Percentiles rank a stretch among this genome's conserved stretches.
phyloP scores from a whole-genome alignment of 2,329 filamentous ascomycete species.

The Penicillium freii region DNA sequence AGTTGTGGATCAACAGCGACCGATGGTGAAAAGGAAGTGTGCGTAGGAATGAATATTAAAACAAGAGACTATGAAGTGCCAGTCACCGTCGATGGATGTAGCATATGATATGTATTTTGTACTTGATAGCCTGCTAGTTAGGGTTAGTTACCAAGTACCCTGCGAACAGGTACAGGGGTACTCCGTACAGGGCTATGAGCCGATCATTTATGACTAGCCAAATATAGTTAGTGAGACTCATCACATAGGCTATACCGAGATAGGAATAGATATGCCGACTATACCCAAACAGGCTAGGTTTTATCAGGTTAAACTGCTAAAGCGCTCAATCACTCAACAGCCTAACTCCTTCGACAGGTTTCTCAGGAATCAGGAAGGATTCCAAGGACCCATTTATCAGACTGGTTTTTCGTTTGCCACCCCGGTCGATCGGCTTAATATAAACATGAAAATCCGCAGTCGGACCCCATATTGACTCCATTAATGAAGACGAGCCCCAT shows the following conservation, averaged over 20 bases:
- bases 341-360: not conserved
- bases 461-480: conserved; percentile 1
- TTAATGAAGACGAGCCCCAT: not conserved
- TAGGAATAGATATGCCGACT: not conserved
- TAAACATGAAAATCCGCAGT: not conserved
- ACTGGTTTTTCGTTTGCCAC: not conserved
- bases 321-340: not conserved
- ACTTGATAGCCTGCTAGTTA: not conserved
- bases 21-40: too few relatives aligned
- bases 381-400: not conserved
- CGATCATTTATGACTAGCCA: not conserved
- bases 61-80: not conserved
- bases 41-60: not conserved
- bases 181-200: not conserved
- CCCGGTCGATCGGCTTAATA: not conserved
- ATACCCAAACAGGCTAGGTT: not conserved
- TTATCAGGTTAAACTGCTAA: not conserved
- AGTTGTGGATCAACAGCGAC: not conserved
- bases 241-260: not conserved
- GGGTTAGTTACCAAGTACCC: not conserved
- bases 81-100: not conserved
- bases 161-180: too few relatives aligned
- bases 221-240: not conserved
- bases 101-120: not conserved
- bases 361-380: not conserved